phyloP scores from a whole-genome alignment of 495 filamentous ascomycete species.

The Zalerion maritima region DNA sequence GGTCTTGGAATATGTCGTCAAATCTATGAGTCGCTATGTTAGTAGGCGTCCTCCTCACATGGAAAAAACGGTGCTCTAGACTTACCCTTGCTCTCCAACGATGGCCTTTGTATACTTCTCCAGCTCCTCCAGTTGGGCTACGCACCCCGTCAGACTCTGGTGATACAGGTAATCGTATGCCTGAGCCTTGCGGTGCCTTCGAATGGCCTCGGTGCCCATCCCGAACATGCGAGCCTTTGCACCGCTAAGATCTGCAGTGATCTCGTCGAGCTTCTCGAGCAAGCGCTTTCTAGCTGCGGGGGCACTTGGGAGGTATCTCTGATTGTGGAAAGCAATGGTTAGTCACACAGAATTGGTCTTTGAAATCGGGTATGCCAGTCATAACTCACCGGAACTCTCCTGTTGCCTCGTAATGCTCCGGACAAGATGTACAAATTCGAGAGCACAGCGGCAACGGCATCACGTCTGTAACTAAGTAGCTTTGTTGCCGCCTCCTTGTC shows the following conservation, averaged over 20 bases:
- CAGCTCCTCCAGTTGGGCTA: constrained; percentile 35
- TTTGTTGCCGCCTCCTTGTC: constrained; percentile 25
- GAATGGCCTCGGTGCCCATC: constrained; percentile 7
- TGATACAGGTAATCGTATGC: constrained; percentile 26
- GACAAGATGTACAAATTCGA: constrained; percentile 44
- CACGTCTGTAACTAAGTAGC: constrained; percentile 33
- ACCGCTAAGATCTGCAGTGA: constrained; percentile 30
- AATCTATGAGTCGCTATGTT: too few relatives aligned
- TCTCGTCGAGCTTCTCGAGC: constrained; percentile 32
- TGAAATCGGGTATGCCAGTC: too few relatives aligned
- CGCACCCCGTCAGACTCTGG: constrained; percentile 41
- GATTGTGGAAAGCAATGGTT: not conserved
- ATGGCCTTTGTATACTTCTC: constrained; percentile 39
- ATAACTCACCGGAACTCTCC: constrained; percentile 29
- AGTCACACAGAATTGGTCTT: not conserved
- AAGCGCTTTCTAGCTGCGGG: constrained; percentile 35
- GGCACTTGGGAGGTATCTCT: constrained; percentile 37
- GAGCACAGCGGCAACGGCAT: constrained; percentile 40
- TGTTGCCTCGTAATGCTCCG: constrained; percentile 32
- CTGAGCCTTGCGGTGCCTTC: constrained; percentile 9
- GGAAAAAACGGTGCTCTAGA: too few relatives aligned
- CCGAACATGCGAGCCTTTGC: constrained; percentile 12
- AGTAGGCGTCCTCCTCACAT: too few relatives aligned
- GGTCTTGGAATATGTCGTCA: too few relatives aligned
- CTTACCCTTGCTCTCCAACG: constrained; percentile 35